Percentiles rank a stretch among this genome's conserved stretches.
These are phyloP conservation scores for Leccinum incarnatum DNA, from an alignment of 768 basidiomycete species.

Conservation along the genomic window DNA sequence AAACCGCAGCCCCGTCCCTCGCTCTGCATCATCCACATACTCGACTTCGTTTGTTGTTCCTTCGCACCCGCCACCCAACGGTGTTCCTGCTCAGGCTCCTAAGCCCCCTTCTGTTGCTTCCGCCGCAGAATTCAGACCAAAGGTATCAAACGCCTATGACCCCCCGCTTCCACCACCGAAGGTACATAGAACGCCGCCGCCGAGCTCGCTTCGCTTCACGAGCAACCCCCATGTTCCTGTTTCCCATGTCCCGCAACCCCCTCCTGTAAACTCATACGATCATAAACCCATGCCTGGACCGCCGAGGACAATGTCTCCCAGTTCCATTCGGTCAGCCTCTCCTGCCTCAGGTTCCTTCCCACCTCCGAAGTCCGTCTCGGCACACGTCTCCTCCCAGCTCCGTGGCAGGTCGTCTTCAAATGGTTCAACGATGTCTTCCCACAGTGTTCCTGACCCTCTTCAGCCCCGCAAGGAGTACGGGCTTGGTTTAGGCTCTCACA, in stretches of 20 bases:
- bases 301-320: slow-evolving; percentile 33
- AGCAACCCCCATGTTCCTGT: slow-evolving; percentile 12
- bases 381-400: slow-evolving; percentile 16
- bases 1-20: slow-evolving; percentile 22
- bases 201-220: slow-evolving; percentile 24
- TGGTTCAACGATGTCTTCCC: slow-evolving; percentile 40
- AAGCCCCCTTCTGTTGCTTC: slow-evolving; percentile 36
- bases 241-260: slow-evolving; percentile 10
- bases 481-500: slow-evolving; percentile 19
- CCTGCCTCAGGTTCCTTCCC: slow-evolving; percentile 37
- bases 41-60: slow-evolving; percentile 13
- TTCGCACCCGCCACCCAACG: slow-evolving; percentile 18
- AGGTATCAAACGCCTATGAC: slow-evolving; percentile 70
- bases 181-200: slow-evolving; percentile 28
- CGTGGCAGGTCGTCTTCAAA: slow-evolving; percentile 46
- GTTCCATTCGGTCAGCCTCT: slow-evolving; percentile 21
- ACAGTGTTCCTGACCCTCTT: slow-evolving; percentile 14
- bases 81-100: slow-evolving; percentile 29
- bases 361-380: slow-evolving; percentile 26
- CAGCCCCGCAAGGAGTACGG: slow-evolving; percentile 30
- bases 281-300: slow-evolving; percentile 16
- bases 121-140: slow-evolving; percentile 56
- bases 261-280: slow-evolving; percentile 20
- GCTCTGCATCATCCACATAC: slow-evolving; percentile 28
- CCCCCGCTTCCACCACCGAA: slow-evolving; percentile 63